Conservation (phyloP, 441 rosid genomes). For the Jatropha podagrica region DNA sequence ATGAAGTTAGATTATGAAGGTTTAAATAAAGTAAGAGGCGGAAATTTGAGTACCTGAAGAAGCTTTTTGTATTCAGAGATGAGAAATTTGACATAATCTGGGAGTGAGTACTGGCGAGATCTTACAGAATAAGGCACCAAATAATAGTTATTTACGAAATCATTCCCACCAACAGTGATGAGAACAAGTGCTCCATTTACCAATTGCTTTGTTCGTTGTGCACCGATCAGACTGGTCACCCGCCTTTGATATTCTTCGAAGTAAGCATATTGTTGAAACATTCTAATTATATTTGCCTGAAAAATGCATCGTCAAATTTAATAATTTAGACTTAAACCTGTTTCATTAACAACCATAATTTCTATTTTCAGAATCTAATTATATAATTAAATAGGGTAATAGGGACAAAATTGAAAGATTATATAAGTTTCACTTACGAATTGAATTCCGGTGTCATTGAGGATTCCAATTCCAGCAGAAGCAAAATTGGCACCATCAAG, state of each 20-base stretch:
- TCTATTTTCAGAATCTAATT: too few species aligned
- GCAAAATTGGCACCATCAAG: conserved; percentile 48
- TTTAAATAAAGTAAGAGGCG: background rate
- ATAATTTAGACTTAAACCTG: background rate
- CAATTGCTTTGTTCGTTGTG: conserved; percentile 19
- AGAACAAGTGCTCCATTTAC: conserved; percentile 38
- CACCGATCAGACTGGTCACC: conserved; percentile 34
- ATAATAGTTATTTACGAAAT: conserved; percentile 49
- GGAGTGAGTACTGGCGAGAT: conserved; percentile 37
- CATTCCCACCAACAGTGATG: conserved; percentile 46
- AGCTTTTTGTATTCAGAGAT: conserved; percentile 32
- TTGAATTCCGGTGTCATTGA: conserved; percentile 48
- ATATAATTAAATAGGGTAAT: too few species aligned
- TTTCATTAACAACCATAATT: too few species aligned
- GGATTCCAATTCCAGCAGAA: conserved; percentile 49
- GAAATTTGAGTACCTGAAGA: conserved; percentile 23
- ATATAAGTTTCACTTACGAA: conserved; percentile 30
- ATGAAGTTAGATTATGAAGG: background rate
- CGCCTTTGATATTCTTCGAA: conserved; percentile 37
- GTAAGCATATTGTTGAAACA: conserved; percentile 31
- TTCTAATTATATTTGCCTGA: conserved; percentile 34
- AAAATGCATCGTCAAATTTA: background rate
- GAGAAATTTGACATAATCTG: conserved; percentile 31
- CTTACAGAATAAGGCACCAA: conserved; percentile 42
- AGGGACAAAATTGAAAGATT: background rate